Evolutionary conservation across 768 basidiomycete species (phyloP), one percentile per base, ranked within the genome.

Genomic region (Leccinum sublutescens): DNA sequence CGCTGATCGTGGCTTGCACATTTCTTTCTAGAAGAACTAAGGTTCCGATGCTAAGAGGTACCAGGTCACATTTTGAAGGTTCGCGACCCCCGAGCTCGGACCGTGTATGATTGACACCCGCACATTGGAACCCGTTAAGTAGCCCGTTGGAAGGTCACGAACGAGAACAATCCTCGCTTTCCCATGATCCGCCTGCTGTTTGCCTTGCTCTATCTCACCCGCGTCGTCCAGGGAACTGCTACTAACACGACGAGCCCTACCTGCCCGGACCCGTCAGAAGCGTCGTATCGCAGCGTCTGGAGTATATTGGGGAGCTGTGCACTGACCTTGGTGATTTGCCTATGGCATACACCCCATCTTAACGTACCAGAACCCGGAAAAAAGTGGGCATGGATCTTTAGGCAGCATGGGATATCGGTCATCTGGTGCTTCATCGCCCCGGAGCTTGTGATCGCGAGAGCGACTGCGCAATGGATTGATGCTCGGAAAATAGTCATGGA

Each of bases 141-240:
- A 38, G 10, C 5, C 15, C 7, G 0, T 40, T 40, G 4, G 0
- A 9, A 17, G 38, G 17, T n/a, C 8, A 0, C 38, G 4, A 4
- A 40, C 38, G 8, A 40, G 0, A 40, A 1, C 2, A 38, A 17
- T 21, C 7, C 15, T 38, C 3, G 7, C 38, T 17, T 38, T 38
- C 0, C 17, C 38, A 38, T 17, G 38, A 38, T 38, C 38, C 17
- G 4, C 15, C 38, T 38, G 7, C 7, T 38, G 17, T 17, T 38
- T 17, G 38, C 38, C 6, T 38, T 38, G 6, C 17, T 38, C 38
- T 38, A 38, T 38, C 38, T 38, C 38, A 38, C 7, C 17, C 6
- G 17, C 17, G 7, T 17, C 38, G 8, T 40, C 17, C 38, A 40
- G 17, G 38, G 38, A 9, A 40, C 38, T 40, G 17, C 38, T 17